Evolutionary conservation across 305 asterid species (phyloP).

Genomic region (Fraxinus angustifolia): DNA sequence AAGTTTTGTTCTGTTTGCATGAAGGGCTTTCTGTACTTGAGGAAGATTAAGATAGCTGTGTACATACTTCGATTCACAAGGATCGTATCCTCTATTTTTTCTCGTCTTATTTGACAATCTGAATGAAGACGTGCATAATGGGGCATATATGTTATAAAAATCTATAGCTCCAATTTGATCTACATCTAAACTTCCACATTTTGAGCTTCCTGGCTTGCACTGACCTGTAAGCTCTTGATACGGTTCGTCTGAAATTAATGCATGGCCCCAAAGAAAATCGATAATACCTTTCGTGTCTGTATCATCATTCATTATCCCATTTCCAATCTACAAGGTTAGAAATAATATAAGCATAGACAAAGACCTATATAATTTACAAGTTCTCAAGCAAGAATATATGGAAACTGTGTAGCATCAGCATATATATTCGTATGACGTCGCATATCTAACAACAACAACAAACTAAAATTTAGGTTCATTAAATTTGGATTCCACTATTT

Average conservation of each 20-base stretch:
- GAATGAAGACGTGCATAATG: slow-evolving; percentile 20
- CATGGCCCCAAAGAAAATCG: slow-evolving; percentile 43
- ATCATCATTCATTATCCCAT: slow-evolving; percentile 39
- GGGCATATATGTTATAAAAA: slow-evolving; percentile 36
- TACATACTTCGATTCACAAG: slow-evolving; percentile 33
- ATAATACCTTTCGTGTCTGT: slow-evolving; percentile 29
- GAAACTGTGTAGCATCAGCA: not conserved
- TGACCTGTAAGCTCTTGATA: slow-evolving; percentile 27
- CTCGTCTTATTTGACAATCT: not conserved
- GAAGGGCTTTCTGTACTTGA: slow-evolving; percentile 37
- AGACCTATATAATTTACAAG: not conserved
- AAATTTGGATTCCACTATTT: no score
- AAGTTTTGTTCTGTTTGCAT: slow-evolving; percentile 37
- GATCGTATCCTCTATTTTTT: slow-evolving; percentile 24
- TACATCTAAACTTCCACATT: slow-evolving; percentile 20
- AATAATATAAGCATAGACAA: not conserved
- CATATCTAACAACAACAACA: no score
- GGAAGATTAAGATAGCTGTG: slow-evolving; percentile 34
- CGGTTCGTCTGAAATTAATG: slow-evolving; percentile 39
- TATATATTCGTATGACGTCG: no score
- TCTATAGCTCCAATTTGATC: slow-evolving; percentile 32
- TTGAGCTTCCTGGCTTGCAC: slow-evolving; percentile 18
- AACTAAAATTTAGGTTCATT: no score
- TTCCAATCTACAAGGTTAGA: slow-evolving; percentile 35
- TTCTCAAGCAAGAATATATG: not conserved